Evolutionary conservation across 1,284 basidiomycete species (phyloP), one percentile per base, ranked within the genome.

Genomic region (Sanguinoderma infundibulare): DNA sequence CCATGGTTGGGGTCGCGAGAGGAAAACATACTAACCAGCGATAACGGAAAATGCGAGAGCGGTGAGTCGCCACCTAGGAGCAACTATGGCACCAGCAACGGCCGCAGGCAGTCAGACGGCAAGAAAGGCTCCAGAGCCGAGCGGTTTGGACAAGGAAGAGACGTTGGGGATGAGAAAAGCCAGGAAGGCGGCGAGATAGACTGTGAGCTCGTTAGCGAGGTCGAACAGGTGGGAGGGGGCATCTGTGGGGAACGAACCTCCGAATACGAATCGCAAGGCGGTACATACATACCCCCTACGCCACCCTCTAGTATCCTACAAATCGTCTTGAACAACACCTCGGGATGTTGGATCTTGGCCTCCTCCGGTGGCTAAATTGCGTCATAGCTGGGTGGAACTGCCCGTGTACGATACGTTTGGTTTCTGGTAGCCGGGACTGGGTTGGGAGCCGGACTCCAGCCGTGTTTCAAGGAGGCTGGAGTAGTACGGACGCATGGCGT

Each of bases 361-460:
- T 32, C 72, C 44, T 42, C 78, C 77, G 39, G 79, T 76, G 59
- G 58, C 3, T 46, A 53, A n/a, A 66, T 55, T 35, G 65, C 65
- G 55, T 66, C 65, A 60, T 66, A 78, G 17, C 76, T 74, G 24
- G 81, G 78, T 3, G 83, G 78, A 67, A 91, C 89, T 15, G 82
- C 80, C 42, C 86, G 81, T 36, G 87, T 84, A 38, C 89, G 84
- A 69, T 90, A n/a, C n/a, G n/a, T n/a, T n/a, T n/a, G n/a, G n/a
- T n/a, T n/a, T n/a, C n/a, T n/a, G n/a, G n/a, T n/a, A n/a, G n/a
- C n/a, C n/a, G n/a, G n/a, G n/a, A n/a, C n/a, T n/a, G n/a, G n/a
- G n/a, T n/a, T n/a, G n/a, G n/a, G n/a, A n/a, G n/a, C n/a, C n/a
- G n/a, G n/a, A n/a, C n/a, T n/a, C n/a, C n/a, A n/a, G n/a, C n/a